phyloP scores from a whole-genome alignment of 2,329 filamentous ascomycete species.

The Gaeumannomyces sp. region DNA sequence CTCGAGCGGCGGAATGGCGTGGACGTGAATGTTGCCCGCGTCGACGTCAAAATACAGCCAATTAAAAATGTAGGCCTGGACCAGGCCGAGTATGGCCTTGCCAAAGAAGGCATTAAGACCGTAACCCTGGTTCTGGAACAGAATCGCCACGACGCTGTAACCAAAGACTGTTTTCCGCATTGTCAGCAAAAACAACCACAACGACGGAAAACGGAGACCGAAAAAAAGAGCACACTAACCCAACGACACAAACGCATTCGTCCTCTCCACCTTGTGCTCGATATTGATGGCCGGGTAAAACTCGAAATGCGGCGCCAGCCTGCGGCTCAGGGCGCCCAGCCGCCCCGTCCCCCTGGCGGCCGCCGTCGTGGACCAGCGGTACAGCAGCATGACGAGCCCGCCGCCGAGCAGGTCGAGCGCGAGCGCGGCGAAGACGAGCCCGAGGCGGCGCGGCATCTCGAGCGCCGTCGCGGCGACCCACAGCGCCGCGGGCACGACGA shows the following conservation, averaged over 20 bases:
- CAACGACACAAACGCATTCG: slow-evolving; percentile 57
- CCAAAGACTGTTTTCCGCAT: slow-evolving; percentile 42
- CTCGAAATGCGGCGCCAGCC: slow-evolving; percentile 39
- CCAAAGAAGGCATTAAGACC: slow-evolving; percentile 55
- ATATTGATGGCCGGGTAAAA: slow-evolving; percentile 59
- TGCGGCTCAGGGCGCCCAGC: background rate
- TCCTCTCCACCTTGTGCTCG: slow-evolving; percentile 59
- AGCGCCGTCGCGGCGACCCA: slow-evolving; percentile 57
- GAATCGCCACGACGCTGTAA: slow-evolving; percentile 54
- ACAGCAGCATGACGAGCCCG: slow-evolving; percentile 34
- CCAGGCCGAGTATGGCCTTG: slow-evolving; percentile 52
- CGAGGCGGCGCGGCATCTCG: slow-evolving; percentile 46
- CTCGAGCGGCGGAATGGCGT: slow-evolving; percentile 53
- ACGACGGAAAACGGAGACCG: no score
- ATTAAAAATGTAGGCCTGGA: slow-evolving; percentile 54
- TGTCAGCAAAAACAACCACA: background rate
- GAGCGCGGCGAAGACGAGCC: slow-evolving; percentile 50
- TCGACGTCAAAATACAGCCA: slow-evolving; percentile 62
- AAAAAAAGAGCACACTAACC: background rate
- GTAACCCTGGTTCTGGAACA: slow-evolving; percentile 51
- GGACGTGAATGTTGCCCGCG: slow-evolving; percentile 46
- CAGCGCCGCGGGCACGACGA: slow-evolving; percentile 41
- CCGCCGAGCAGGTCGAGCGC: slow-evolving; percentile 45
- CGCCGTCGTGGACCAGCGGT: slow-evolving; percentile 22
- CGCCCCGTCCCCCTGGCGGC: slow-evolving; percentile 15